phyloP scores from a whole-genome alignment of 2,329 filamentous ascomycete genomes.

The Aspergillus clavatus region DNA sequence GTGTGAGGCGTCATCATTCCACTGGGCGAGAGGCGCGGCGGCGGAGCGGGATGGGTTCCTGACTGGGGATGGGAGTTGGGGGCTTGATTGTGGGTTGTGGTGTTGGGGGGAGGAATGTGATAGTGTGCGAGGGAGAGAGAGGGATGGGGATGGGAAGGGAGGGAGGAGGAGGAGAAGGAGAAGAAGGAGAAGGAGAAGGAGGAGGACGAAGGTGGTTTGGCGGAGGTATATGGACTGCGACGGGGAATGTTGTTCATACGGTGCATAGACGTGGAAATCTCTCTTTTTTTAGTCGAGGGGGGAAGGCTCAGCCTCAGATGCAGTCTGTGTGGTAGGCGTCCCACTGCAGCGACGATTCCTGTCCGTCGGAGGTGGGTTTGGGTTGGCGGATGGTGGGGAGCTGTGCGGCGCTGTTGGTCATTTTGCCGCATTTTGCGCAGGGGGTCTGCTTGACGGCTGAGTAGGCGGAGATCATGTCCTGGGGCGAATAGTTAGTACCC shows the following conservation, averaged over 20 bases:
- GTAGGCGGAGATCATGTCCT: constrained; percentile 44
- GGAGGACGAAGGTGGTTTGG: constrained; percentile 20
- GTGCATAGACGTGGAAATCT: background rate
- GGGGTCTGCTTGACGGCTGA: constrained; percentile 36
- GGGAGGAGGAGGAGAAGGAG: background rate
- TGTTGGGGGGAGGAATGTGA: constrained; percentile 27
- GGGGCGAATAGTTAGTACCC: constrained; percentile 5
- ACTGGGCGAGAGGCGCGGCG: constrained; percentile 16
- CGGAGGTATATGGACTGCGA: constrained; percentile 23
- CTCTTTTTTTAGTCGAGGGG: too few species aligned
- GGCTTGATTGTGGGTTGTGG: constrained; percentile 28
- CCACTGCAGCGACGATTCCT: too few species aligned
- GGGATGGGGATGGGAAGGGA: too few species aligned
- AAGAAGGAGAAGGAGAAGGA: constrained; percentile 2
- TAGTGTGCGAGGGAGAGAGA: constrained; percentile 4
- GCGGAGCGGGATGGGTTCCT: constrained; percentile 31
- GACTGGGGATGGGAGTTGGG: constrained; percentile 25
- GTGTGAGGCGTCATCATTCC: constrained; percentile 13
- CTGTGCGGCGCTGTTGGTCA: constrained; percentile 36
- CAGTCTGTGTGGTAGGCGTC: constrained; percentile 35
- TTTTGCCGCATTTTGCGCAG: constrained; percentile 36
- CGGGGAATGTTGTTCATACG: constrained; percentile 23
- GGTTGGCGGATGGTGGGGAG: constrained; percentile 36
- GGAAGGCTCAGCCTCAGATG: constrained; percentile 5
- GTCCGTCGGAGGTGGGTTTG: constrained; percentile 13